These are phyloP conservation scores for Rubia peregrina DNA, from an alignment of 305 asterid genomes.

Conservation along the genomic window DNA sequence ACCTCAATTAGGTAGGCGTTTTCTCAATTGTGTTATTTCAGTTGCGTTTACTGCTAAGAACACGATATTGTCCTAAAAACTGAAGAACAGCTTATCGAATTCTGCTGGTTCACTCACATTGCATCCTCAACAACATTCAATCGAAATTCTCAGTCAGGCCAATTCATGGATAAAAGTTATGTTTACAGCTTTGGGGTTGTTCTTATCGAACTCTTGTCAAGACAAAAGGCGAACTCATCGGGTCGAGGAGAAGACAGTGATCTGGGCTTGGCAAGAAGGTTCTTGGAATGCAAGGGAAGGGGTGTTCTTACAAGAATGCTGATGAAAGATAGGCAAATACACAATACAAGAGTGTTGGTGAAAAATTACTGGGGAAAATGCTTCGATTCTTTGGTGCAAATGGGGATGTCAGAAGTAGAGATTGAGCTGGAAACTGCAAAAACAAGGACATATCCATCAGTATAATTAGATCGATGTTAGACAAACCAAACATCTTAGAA, in stretches of 20 bases:
- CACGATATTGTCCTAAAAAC: no score
- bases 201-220: background rate
- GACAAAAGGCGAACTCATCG: background rate
- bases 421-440: background rate
- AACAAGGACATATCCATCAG: background rate
- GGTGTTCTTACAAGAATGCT: conserved; percentile 52
- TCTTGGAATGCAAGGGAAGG: background rate
- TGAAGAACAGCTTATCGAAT: no score
- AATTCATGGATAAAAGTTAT: background rate
- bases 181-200: conserved; percentile 2
- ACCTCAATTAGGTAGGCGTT: background rate
- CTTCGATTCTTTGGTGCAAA: no score
- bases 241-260: background rate
- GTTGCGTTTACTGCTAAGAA: background rate
- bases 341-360: no score
- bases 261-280: background rate
- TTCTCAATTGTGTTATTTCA: background rate
- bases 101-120: no score
- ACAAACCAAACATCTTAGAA: no score
- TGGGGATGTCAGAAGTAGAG: background rate
- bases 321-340: no score
- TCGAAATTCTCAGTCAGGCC: background rate
- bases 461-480: background rate
- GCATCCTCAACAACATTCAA: no score
- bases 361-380: no score